Base-by-base conservation (phyloP, 495 filamentous ascomycete genomes). In the Talaromyces proteolyticus region DNA sequence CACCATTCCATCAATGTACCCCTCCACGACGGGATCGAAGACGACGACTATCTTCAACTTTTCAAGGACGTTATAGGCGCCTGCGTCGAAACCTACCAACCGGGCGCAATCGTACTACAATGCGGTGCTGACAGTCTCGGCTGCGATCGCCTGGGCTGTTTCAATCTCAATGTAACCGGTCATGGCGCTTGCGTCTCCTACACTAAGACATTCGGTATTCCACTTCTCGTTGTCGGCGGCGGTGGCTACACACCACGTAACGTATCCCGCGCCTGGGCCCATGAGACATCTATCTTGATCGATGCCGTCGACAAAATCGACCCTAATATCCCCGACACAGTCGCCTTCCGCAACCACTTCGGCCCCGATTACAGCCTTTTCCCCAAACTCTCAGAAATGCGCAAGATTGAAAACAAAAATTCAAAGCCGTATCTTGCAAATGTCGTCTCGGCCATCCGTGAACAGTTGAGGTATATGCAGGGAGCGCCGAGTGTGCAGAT, bases 221-320 rank as follows among this genome's bases (percentile, higher is more conserved):
- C 91, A 20, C 71, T 97, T 42, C 80, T 98, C 44, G 80, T 98
- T 57, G 84, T 97, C 51, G 93, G 93, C 21, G 93, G 93, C 36
- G 93, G 93, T 47, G 93, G 93, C 11, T 98, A 98, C 69, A 98
- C 93, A n/a, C 89, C 93, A 7, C 82, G 92, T 42, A 98, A 98
- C 58, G 93, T 98, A 20, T 93, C 92, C 11, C 85, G 94, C 44
- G 86, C 90, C 42, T 98, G 93, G 93, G 87, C 91, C 34, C 89
- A 94, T 68, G 93, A 98, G 70, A 98, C 93, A 17, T 84, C 86
- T 51, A 85, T 98, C 57, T 88, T 90, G 49, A 82, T 95, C 59
- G 88, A 82, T 37, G 85, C 87, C 36, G 79, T 87, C 49, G 62
- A 81, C 39, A 68, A 71, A 44, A 81, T 97, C 59, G 80, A 90